Evolutionary conservation across 2,329 filamentous ascomycete species (phyloP), one percentile per base, ranked within the genome.

Genomic region (Ceratocystis diversiconidia): DNA sequence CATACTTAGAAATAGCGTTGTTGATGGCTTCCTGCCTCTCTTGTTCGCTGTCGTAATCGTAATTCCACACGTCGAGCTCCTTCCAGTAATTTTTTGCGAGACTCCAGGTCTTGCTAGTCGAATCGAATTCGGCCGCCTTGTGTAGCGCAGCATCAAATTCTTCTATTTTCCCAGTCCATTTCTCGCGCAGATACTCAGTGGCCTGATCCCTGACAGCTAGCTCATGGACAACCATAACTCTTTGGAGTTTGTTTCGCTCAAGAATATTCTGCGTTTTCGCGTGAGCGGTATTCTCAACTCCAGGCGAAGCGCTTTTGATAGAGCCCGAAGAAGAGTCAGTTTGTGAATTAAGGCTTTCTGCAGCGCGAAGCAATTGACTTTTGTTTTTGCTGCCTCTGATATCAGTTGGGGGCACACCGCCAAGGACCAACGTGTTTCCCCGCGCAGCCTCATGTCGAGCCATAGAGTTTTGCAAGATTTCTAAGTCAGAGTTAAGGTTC

Each of bases 31-130:
- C 75, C 72, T 89, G 77, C 36, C 84, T 80, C 68, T 84, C 79
- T 41, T 80, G 78, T 19, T 78, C 73, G 46, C 73, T 76, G 57
- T 76, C 75, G 70, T 86, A 87, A 32, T 80, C 75, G 72, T 85
- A 85, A 66, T 78, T 80, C 79, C 81, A 87, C 25, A 85, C 81
- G 69, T 87, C 83, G 15, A 87, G 77, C 69, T 87, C 84, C 72
- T 80, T 85, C 79, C 80, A 87, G 68, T 79, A 82, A 28, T 63
- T 60, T 73, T 82, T 83, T 68, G 80, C 79, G 69, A 86, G 73
- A 43, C 76, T 73, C 78, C 81, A 87, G 69, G 78, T 83, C 68
- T 81, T 77, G 3, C 74, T 74, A 1, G 75, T 72, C 3, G 76
- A 68, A 66, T 80, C 77, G 64, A 78, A 78, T 66, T 82, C 79